These are phyloP conservation scores for Bathelium albidoporum DNA, from an alignment of 495 filamentous ascomycete species.

Conservation along the genomic window DNA sequence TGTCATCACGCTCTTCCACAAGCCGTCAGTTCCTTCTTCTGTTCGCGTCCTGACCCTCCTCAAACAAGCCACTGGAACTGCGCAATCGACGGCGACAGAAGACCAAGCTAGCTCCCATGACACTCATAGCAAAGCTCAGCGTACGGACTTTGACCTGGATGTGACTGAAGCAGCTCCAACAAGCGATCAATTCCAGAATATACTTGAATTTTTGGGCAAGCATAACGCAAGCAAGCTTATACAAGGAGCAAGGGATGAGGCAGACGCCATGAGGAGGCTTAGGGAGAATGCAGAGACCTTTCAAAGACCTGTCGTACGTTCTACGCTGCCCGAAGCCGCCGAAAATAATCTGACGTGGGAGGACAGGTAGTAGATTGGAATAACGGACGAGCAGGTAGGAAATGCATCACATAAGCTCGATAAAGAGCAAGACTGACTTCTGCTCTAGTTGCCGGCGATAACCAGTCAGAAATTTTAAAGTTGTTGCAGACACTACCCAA, in stretches of 20 bases:
- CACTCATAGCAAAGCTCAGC: conserved; percentile 41
- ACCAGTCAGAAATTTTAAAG: conserved; percentile 74
- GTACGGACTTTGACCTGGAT: conserved; percentile 72
- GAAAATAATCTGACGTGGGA: conserved; percentile 36
- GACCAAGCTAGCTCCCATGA: conserved; percentile 56
- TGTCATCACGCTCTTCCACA: conserved; percentile 93
- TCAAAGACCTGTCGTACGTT: conserved; percentile 59
- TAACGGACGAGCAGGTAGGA: conserved; percentile 61
- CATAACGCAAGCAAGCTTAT: conserved; percentile 51
- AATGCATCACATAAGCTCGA: background rate
- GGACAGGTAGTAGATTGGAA: conserved; percentile 70
- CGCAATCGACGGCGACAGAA: conserved; percentile 47
- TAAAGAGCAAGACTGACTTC: background rate
- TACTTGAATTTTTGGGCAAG: conserved; percentile 71
- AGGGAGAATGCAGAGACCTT: conserved; percentile 47
- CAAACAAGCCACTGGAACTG: conserved; percentile 59
- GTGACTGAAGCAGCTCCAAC: conserved; percentile 76
- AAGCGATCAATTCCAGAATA: conserved; percentile 69
- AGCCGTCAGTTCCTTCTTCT: conserved; percentile 54
- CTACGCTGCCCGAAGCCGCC: background rate
- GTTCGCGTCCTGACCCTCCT: conserved; percentile 58
- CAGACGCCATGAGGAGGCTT: conserved; percentile 69
- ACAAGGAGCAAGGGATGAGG: conserved; percentile 55
- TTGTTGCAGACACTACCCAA: conserved; percentile 56
- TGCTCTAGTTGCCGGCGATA: conserved; percentile 49